Evolutionary conservation across 495 filamentous ascomycete species (phyloP).

Genomic region (Astrocystis sublimbata): DNA sequence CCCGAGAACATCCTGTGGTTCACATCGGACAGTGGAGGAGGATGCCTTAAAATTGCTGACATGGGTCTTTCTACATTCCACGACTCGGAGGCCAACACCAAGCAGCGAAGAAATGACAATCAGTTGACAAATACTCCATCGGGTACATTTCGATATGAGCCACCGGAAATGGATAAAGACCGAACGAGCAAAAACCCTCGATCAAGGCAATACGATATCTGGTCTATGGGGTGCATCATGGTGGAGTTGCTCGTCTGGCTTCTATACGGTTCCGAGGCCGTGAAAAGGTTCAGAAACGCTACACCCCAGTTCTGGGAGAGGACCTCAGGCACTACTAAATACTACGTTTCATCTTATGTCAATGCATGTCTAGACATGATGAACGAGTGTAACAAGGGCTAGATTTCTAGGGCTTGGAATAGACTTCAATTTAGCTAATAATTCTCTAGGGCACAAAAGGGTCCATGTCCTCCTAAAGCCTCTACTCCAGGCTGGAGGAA

Average conservation of each 20-base stretch:
- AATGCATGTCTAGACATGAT: background rate
- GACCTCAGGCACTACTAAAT: background rate
- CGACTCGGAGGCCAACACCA: constrained; percentile 11
- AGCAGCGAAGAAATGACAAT: constrained; percentile 12
- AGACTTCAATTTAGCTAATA: no score
- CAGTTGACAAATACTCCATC: constrained; percentile 15
- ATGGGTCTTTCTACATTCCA: constrained; percentile 32
- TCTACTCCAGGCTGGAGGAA: no score
- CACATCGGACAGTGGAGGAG: background rate
- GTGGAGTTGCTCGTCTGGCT: constrained; percentile 41
- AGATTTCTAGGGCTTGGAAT: no score
- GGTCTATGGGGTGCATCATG: constrained; percentile 42
- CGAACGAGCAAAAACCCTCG: background rate
- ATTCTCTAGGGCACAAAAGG: no score
- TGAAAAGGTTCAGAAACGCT: constrained; percentile 24
- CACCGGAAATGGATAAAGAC: constrained; percentile 23
- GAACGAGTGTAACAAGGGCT: no score
- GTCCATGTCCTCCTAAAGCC: no score
- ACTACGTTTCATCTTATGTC: background rate
- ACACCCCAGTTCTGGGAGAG: background rate
- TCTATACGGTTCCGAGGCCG: constrained; percentile 28
- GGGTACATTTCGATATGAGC: constrained; percentile 23
- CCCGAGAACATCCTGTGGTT: constrained; percentile 33
- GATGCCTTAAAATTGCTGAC: constrained; percentile 30
- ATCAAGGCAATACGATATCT: constrained; percentile 38